Conservation (phyloP, 2,329 filamentous ascomycete genomes). For the Xylariaceae sp. region DNA sequence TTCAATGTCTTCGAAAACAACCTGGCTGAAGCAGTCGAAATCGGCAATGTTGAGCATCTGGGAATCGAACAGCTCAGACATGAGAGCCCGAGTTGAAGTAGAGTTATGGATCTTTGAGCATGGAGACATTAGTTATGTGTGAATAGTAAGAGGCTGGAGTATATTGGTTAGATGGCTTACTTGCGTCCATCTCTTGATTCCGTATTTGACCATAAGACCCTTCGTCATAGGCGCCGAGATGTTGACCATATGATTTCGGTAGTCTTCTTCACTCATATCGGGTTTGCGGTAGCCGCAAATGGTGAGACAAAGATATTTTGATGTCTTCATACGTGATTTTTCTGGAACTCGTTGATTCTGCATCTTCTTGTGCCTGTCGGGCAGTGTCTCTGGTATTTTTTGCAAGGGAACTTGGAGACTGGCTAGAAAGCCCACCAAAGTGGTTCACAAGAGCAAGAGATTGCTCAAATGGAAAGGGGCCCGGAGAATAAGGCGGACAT, state of each 20-base stretch:
- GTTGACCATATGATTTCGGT: constrained; percentile 44
- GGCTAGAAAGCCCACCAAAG: no score
- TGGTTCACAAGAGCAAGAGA: no score
- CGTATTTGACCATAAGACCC: constrained; percentile 47
- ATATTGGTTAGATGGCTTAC: constrained; percentile 26
- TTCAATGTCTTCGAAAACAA: constrained; percentile 41
- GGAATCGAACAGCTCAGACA: constrained; percentile 39
- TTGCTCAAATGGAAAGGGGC: no score
- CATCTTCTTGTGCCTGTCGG: no score
- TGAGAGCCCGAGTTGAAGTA: constrained; percentile 33
- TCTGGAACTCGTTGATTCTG: no score
- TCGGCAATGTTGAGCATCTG: constrained; percentile 48
- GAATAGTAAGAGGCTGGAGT: no score
- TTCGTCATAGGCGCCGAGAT: constrained; percentile 44
- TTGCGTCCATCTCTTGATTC: constrained; percentile 43
- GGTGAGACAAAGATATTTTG: constrained; percentile 40
- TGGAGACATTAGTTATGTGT: no score
- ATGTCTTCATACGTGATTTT: no score
- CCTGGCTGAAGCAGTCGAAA: constrained; percentile 48
- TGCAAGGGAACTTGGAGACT: no score
- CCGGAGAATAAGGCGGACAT: no score
- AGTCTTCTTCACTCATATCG: constrained; percentile 46
- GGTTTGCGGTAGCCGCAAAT: constrained; percentile 45
- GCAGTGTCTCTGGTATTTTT: no score
- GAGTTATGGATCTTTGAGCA: constrained; percentile 39